Evolutionary conservation across 2,329 filamentous ascomycete genomes (phyloP).

Genomic region (Apiospora koreana): DNA sequence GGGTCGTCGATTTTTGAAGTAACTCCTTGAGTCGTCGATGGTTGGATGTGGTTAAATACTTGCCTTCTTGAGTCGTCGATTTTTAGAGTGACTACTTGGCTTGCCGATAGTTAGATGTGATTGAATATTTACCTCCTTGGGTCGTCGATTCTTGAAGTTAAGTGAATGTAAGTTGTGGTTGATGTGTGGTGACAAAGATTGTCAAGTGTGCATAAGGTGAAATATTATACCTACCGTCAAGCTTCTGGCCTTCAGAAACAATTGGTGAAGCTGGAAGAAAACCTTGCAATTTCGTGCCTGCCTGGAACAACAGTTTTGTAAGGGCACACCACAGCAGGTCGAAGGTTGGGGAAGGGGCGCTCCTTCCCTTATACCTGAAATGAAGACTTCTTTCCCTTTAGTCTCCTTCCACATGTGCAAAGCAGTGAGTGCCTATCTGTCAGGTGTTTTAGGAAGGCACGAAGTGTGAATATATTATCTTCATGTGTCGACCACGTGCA

Average conservation of each 20-base stretch:
- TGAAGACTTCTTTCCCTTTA: not conserved
- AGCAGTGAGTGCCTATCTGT: not conserved
- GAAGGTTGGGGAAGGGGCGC: not conserved
- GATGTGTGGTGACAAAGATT: not conserved
- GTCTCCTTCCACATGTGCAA: not conserved
- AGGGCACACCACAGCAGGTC: not conserved
- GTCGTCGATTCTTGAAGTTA: not conserved
- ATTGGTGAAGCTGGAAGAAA: not conserved
- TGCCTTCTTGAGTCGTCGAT: not conserved
- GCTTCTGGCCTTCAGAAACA: not conserved
- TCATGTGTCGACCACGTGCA: too few species aligned
- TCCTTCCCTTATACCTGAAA: not conserved
- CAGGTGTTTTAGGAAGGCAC: not conserved
- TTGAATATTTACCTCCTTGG: not conserved
- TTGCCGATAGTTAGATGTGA: not conserved
- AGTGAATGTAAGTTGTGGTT: not conserved
- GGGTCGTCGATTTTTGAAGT: not conserved
- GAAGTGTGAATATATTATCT: not conserved
- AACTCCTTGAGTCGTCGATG: not conserved
- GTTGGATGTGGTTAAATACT: too few species aligned
- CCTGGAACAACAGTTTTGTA: not conserved
- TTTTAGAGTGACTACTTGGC: too few species aligned
- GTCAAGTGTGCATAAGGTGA: not conserved
- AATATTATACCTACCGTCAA: not conserved
- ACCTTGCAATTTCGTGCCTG: too few species aligned